Evolutionary conservation across 2,329 filamentous ascomycete genomes (phyloP).

Genomic region (Lomentospora prolificans): DNA sequence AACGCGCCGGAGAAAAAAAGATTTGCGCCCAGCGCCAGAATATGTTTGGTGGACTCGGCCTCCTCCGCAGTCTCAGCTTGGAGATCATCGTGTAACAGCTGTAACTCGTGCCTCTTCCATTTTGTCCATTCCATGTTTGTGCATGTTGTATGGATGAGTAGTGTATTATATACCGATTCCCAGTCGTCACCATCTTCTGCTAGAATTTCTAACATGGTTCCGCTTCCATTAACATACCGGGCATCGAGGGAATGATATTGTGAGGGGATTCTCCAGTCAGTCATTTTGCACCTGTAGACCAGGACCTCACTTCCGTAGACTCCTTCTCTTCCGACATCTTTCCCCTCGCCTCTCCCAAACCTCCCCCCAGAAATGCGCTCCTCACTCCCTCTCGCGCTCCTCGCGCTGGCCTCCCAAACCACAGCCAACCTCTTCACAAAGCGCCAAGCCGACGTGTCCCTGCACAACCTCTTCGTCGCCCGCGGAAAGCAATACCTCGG

Average conservation of each 20-base stretch:
- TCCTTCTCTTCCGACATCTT: too few species aligned
- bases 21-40: too few species aligned
- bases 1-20: not conserved
- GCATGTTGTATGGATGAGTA: too few species aligned
- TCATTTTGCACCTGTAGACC: too few species aligned
- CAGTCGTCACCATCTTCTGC: too few species aligned
- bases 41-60: not conserved
- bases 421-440: not conserved
- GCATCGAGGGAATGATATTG: too few species aligned
- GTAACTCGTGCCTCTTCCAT: not conserved
- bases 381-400: not conserved
- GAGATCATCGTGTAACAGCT: not conserved
- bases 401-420: not conserved
- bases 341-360: too few species aligned
- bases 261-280: too few species aligned
- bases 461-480: conserved; percentile 6
- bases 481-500: conserved; percentile 56
- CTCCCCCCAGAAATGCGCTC: not conserved
- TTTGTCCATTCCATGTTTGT: not conserved
- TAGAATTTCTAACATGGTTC: too few species aligned
- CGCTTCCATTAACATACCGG: too few species aligned
- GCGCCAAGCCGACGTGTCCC: not conserved
- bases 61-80: conserved; percentile 2
- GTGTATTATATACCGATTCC: not conserved
- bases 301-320: too few species aligned